Percentiles rank a stretch among this genome's conserved stretches.
phyloP scores from a whole-genome alignment of 495 filamentous ascomycete species.

The Penicillium simplicissimum region DNA sequence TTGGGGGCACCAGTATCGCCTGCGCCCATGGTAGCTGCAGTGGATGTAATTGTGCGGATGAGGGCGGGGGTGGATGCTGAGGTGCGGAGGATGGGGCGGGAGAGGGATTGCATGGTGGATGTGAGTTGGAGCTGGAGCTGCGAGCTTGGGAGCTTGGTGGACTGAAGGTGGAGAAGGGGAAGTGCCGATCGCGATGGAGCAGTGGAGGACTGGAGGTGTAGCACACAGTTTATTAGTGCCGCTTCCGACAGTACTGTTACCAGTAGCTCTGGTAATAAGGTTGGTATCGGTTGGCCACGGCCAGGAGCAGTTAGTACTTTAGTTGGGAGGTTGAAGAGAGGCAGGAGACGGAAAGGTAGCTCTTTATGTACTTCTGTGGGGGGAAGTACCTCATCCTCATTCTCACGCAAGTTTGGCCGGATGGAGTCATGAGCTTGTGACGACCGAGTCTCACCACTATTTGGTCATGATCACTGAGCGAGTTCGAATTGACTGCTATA shows the following conservation, averaged over 20 bases:
- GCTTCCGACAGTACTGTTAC: no score
- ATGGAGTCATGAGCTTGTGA: background rate
- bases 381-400: constrained; percentile 2
- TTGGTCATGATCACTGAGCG: background rate
- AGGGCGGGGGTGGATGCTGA: constrained; percentile 30
- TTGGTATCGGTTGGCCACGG: background rate
- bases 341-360: background rate
- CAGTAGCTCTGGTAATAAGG: no score
- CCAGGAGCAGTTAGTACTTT: background rate
- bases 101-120: constrained; percentile 34
- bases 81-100: constrained; percentile 50
- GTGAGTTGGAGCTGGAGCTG: background rate
- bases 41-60: constrained; percentile 57
- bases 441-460: no score
- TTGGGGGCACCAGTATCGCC: constrained; percentile 63
- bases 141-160: background rate
- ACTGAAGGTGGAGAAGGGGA: background rate
- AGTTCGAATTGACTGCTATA: no score
- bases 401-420: background rate
- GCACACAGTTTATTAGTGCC: background rate
- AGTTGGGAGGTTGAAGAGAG: no score
- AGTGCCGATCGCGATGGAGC: background rate
- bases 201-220: no score
- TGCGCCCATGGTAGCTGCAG: constrained; percentile 58
- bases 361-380: background rate